A percentile compares a stretch with the other conserved stretches of the same genome.
phyloP scores from a whole-genome alignment of 1,284 basidiomycete species.

The Boletus semigastroideus region DNA sequence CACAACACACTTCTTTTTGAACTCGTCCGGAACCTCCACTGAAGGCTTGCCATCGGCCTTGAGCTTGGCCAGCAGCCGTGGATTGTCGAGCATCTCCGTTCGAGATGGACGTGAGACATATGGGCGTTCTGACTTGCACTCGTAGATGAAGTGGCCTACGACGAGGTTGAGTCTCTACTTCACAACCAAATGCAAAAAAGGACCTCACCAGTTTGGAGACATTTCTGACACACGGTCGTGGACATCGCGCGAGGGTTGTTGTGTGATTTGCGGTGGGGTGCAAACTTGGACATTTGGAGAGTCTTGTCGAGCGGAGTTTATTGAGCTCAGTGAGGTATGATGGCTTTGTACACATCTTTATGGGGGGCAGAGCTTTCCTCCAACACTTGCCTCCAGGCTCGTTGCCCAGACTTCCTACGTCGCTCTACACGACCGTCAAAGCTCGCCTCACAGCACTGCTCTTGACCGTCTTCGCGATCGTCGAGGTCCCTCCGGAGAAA shows the following conservation, averaged over 20 bases:
- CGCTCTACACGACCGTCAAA: constrained; percentile 52
- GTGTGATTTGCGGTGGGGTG: constrained; percentile 62
- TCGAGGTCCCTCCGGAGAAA: constrained; percentile 55
- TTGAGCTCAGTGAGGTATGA: background rate
- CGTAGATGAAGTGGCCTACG: constrained; percentile 74
- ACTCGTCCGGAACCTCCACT: constrained; percentile 78
- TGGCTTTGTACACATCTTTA: constrained; percentile 25
- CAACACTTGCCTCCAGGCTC: constrained; percentile 41
- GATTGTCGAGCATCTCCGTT: constrained; percentile 75
- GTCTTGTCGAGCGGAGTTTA: constrained; percentile 19
- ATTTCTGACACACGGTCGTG: constrained; percentile 77
- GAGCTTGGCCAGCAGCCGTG: constrained; percentile 58
- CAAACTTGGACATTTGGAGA: constrained; percentile 69
- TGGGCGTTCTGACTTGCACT: constrained; percentile 71
- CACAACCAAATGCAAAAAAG: background rate
- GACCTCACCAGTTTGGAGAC: constrained; percentile 57
- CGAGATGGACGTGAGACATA: constrained; percentile 78
- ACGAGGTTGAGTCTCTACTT: background rate
- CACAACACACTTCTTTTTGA: constrained; percentile 65
- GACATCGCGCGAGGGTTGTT: constrained; percentile 61
- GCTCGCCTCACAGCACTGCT: constrained; percentile 41
- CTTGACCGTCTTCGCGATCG: constrained; percentile 45
- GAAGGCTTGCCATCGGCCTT: constrained; percentile 66
- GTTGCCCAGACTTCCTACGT: constrained; percentile 59
- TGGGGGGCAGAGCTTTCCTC: constrained; percentile 70